Percentiles rank a stretch among this genome's conserved stretches.
Conservation (phyloP, 2,329 filamentous ascomycete genomes). For the Penicillium occitanis region DNA sequence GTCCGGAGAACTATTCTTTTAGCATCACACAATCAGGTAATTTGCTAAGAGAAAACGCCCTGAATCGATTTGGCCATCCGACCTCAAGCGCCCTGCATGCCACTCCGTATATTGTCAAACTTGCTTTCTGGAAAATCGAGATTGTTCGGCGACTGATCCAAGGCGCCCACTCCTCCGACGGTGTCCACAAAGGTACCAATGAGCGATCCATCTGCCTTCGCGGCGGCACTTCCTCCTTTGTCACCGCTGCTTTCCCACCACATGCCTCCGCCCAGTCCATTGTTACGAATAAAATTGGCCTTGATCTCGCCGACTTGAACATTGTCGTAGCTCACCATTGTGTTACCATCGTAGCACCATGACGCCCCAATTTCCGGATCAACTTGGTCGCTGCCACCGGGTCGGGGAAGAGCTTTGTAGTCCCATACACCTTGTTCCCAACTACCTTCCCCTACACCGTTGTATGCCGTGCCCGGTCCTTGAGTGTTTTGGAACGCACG, state of each 20-base stretch:
- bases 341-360: conserved; percentile 71
- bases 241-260: conserved; percentile 93
- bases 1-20: neutral
- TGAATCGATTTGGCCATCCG: neutral
- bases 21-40: neutral
- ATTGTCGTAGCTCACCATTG: conserved; percentile 72
- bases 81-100: conserved; percentile 26
- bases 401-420: conserved; percentile 77
- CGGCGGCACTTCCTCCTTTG: conserved; percentile 53
- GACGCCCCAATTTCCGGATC: conserved; percentile 67
- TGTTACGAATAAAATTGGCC: conserved; percentile 65
- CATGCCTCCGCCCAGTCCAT: conserved; percentile 81
- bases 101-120: conserved; percentile 41
- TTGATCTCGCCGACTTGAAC: conserved; percentile 65
- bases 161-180: conserved; percentile 32
- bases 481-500: conserved; percentile 79
- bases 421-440: conserved; percentile 88
- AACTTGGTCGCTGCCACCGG: conserved; percentile 62
- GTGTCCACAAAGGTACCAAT: conserved; percentile 57
- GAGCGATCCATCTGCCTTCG: conserved; percentile 57
- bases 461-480: conserved; percentile 69
- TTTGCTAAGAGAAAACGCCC: neutral
- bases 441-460: conserved; percentile 68
- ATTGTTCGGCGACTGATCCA: conserved; percentile 40
- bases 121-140: conserved; percentile 42